Percentiles rank a stretch among this genome's conserved stretches.
phyloP scores from a whole-genome alignment of 148 eudicot genomes.

The Gaultheria prostrata region DNA sequence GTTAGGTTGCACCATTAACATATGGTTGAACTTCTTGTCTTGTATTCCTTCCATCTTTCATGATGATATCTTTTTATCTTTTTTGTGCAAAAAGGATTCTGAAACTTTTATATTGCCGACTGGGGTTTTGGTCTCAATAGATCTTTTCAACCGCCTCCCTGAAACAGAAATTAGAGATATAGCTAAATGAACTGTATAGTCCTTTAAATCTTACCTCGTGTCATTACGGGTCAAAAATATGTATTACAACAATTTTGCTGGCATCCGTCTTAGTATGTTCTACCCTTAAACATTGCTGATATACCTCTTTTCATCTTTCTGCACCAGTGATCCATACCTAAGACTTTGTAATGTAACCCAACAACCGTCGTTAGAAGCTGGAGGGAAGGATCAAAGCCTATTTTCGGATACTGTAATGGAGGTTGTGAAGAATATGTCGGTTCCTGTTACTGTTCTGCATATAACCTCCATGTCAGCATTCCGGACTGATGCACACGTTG shows the following conservation, averaged over 20 bases:
- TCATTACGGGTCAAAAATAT: not conserved
- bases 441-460: slow-evolving; percentile 52
- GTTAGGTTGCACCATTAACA: not conserved
- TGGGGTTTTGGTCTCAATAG: not conserved
- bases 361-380: slow-evolving; percentile 39
- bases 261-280: not conserved
- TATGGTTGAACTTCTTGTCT: not conserved
- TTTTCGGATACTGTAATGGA: slow-evolving; percentile 43
- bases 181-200: not conserved
- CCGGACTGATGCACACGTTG: slow-evolving; percentile 72
- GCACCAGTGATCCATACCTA: slow-evolving; percentile 41
- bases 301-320: slow-evolving; percentile 7
- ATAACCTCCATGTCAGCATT: slow-evolving; percentile 61
- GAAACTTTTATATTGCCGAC: not conserved
- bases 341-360: slow-evolving; percentile 49
- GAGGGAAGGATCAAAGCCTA: slow-evolving; percentile 33
- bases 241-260: not conserved
- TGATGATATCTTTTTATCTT: not conserved
- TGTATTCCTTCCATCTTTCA: not conserved
- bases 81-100: not conserved
- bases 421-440: slow-evolving; percentile 39
- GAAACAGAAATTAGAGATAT: not conserved
- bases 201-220: not conserved
- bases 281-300: not conserved
- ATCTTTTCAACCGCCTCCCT: not conserved